Conservation (phyloP, 2,329 filamentous ascomycete species). For the Alternaria longipes region DNA sequence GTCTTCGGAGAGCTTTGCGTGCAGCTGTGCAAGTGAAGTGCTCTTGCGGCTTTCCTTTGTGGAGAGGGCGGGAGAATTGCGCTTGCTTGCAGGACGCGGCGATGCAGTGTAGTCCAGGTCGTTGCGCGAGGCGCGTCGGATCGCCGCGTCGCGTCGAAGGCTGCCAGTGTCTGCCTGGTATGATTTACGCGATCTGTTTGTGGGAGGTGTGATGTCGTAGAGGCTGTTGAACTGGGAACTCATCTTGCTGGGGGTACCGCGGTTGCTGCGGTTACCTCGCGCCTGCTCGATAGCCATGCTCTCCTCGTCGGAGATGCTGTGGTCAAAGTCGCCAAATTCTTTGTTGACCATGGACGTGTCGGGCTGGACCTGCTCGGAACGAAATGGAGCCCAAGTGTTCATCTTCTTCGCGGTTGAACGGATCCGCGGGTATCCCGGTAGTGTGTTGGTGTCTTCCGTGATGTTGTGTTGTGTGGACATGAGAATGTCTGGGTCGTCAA, state of each 20-base stretch:
- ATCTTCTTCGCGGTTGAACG: conserved; percentile 52
- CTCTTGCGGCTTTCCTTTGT: conserved; percentile 51
- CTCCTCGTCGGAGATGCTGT: conserved; percentile 55
- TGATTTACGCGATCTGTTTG: conserved; percentile 48
- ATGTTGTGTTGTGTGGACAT: conserved; percentile 52
- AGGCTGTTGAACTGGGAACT: conserved; percentile 62
- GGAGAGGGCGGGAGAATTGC: conserved; percentile 46
- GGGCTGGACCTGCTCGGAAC: conserved; percentile 45
- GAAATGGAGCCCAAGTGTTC: conserved; percentile 49
- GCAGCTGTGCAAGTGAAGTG: conserved; percentile 64
- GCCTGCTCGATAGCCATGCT: conserved; percentile 66
- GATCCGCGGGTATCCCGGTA: conserved; percentile 46
- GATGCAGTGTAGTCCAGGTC: conserved; percentile 50
- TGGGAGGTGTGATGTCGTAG: conserved; percentile 58
- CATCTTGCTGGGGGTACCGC: conserved; percentile 53
- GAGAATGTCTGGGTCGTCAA: conserved; percentile 48
- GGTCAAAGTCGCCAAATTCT: conserved; percentile 53
- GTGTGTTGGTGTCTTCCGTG: conserved; percentile 47
- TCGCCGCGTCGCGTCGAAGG: conserved; percentile 57
- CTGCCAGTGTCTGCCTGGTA: conserved; percentile 45
- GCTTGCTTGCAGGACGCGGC: conserved; percentile 50
- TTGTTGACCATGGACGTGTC: conserved; percentile 53
- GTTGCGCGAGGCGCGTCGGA: conserved; percentile 56
- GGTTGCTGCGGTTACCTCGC: conserved; percentile 55
- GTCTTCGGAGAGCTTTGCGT: conserved; percentile 63